Conservation (phyloP, 1,284 basidiomycete species). For the Pisolithus thermaeus region DNA sequence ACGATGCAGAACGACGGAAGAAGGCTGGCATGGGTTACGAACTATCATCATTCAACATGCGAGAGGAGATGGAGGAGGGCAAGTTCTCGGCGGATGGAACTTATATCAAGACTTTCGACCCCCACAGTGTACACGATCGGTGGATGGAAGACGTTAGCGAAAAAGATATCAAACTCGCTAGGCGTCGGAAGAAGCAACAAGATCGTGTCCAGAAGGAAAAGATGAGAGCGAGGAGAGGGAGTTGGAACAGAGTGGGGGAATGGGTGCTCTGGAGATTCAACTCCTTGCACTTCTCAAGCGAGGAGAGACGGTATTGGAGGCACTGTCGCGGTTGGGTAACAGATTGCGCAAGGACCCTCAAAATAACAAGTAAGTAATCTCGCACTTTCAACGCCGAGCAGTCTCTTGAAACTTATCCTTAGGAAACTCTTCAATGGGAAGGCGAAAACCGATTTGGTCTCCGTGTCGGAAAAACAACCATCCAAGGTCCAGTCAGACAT, state of each 20-base stretch:
- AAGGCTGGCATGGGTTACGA: conserved; percentile 91
- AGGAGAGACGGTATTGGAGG: conserved; percentile 88
- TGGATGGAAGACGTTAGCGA: conserved; percentile 94
- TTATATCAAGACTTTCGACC: conserved; percentile 85
- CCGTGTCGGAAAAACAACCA: conserved; percentile 42
- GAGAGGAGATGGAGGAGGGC: conserved; percentile 96
- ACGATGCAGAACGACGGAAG: conserved; percentile 65
- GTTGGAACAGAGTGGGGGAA: conserved; percentile 58
- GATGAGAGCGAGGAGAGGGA: conserved; percentile 67
- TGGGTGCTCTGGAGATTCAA: conserved; percentile 61
- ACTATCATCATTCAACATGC: conserved; percentile 97
- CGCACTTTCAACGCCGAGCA: background rate
- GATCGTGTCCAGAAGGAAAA: conserved; percentile 67
- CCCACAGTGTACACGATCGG: conserved; percentile 86
- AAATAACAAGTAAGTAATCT: conserved; percentile 37
- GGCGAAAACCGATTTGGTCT: conserved; percentile 33
- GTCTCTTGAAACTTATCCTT: conserved; percentile 4
- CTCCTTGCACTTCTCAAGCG: conserved; percentile 74
- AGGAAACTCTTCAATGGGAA: conserved; percentile 30
- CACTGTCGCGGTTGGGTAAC: conserved; percentile 77
- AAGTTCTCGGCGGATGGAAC: conserved; percentile 92
- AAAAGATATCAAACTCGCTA: conserved; percentile 79
- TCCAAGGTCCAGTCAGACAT: conserved; percentile 49
- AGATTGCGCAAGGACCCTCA: conserved; percentile 56
- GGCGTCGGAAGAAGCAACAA: conserved; percentile 60